Base-by-base conservation (phyloP, 2,329 filamentous ascomycete genomes). In the Pseudogymnoascus sp. region DNA sequence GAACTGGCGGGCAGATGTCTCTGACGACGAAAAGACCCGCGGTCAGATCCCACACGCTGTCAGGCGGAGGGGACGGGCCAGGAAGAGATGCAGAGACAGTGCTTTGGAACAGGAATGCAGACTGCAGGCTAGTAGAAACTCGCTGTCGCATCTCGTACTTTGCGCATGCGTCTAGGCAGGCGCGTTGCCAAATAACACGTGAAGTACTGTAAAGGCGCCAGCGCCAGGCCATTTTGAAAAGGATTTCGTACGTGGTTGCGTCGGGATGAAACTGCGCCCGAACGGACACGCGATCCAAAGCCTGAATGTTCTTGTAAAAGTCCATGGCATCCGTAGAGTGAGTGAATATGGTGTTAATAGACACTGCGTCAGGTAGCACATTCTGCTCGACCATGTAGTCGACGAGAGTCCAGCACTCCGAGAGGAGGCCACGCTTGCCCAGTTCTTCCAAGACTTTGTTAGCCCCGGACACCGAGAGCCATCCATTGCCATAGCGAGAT, bases 381-480 rank as follows among this genome's bases (percentile, higher is more conserved):
- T 38, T 16, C 22, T 39, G 57, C 25, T 58, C 35, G 20, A 39
- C 33, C 57, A 58, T 58, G 37, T 58, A 58, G 35, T 58, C 35
- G 16, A 58, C 20, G 20, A 58, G 35, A 38, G 25, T 11, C 57
- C 57, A 58, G 14, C 57, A 58, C 35, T 58, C 57, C 8, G 57
- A 25, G 7, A 39, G 33, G 12, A 58, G 57, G 28, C 57, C 57
- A 30, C 57, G 57, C 35, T 37, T 38, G 22, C 35, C 57, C 33
- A 58, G 57, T 30, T 38, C 57, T 28, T 58, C 35, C 20, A 58
- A n/a, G 12, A 58, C 35, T 8, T 58, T 58, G 33, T 58, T 58
- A 38, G 57, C 57, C 20, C 35, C 57, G 20, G 33, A 37, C 25
- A 37, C 14, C 5, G 33, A 38, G 37, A 58, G 57, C 57, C 57